A percentile compares a stretch with the other conserved stretches of the same genome.
Evolutionary conservation across 2,329 filamentous ascomycete genomes (phyloP).

Genomic region (Colletotrichum australisinense): DNA sequence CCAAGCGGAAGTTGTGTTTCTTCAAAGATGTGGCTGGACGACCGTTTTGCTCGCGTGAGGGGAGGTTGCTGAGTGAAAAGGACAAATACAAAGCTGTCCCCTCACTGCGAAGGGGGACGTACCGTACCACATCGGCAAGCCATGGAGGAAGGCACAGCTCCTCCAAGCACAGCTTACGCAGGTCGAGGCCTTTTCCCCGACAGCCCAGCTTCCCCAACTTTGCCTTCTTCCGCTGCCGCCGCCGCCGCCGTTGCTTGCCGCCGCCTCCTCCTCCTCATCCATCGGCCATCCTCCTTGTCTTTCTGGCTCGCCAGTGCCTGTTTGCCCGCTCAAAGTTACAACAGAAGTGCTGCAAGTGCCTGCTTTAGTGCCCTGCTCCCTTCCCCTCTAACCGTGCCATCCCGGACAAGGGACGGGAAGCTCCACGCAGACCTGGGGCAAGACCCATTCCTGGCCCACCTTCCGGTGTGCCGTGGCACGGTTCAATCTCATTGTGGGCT

Average conservation of each 20-base stretch:
- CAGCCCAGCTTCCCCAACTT: constrained; percentile 29
- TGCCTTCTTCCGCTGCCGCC: not conserved
- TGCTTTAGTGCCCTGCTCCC: constrained; percentile 28
- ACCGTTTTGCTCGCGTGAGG: not conserved
- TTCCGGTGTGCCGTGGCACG: constrained; percentile 29
- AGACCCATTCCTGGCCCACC: constrained; percentile 31
- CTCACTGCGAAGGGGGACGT: not conserved
- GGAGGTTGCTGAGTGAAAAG: not conserved
- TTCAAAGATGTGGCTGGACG: not conserved
- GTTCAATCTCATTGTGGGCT: constrained; percentile 3
- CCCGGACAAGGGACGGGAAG: constrained; percentile 26
- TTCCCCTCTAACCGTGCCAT: constrained; percentile 26
- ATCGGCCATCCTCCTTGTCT: too few relatives aligned
- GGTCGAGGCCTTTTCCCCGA: not conserved
- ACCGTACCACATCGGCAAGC: not conserved
- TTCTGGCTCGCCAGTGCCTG: too few relatives aligned
- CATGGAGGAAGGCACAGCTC: not conserved
- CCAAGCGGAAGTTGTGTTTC: not conserved
- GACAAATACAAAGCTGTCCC: not conserved
- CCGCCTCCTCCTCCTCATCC: not conserved
- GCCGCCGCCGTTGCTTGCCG: not conserved
- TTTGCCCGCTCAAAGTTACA: not conserved
- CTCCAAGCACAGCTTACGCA: not conserved
- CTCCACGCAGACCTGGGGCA: constrained; percentile 26
- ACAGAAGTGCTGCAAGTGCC: constrained; percentile 26